Percentiles rank a stretch among this genome's conserved stretches.
These are phyloP conservation scores for Ceratocystis variospora DNA, from an alignment of 2,329 filamentous ascomycete species.

Conservation along the genomic window DNA sequence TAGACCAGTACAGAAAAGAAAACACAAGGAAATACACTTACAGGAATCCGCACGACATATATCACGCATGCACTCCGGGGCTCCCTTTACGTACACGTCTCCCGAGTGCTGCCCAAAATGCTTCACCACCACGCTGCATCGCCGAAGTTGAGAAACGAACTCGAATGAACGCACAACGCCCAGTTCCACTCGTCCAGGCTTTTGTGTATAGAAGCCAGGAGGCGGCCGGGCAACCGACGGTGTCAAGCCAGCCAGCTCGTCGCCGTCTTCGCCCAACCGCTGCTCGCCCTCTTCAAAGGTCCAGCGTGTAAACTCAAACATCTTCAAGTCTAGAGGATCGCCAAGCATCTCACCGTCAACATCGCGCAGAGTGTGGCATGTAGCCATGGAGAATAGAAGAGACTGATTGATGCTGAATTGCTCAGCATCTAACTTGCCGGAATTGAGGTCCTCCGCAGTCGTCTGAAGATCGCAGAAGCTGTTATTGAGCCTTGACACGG, in stretches of 20 bases:
- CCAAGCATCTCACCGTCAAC: slow-evolving; percentile 83
- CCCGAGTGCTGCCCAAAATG: slow-evolving; percentile 74
- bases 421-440: slow-evolving; percentile 42
- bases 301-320: slow-evolving; percentile 97
- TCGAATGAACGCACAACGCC: slow-evolving; percentile 88
- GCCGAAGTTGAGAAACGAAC: slow-evolving; percentile 81
- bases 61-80: slow-evolving; percentile 88
- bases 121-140: slow-evolving; percentile 84
- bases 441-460: slow-evolving; percentile 26
- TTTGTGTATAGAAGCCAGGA: not conserved
- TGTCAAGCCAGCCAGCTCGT: slow-evolving; percentile 60
- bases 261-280: slow-evolving; percentile 52
- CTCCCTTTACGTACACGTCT: slow-evolving; percentile 88
- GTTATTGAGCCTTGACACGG: slow-evolving; percentile 35
- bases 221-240: slow-evolving; percentile 86
- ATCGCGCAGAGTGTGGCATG: slow-evolving; percentile 78
- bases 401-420: slow-evolving; percentile 20
- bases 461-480: slow-evolving; percentile 14
- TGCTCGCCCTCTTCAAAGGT: slow-evolving; percentile 78
- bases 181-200: slow-evolving; percentile 43
- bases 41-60: slow-evolving; percentile 75
- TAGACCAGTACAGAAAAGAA: not conserved
- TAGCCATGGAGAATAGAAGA: slow-evolving; percentile 80
- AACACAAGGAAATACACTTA: slow-evolving; percentile 32
- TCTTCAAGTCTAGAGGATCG: slow-evolving; percentile 89